Percentiles rank a stretch among this genome's conserved stretches.
These are phyloP conservation scores for Fraxinus ornus DNA, from an alignment of 305 asterid species.

Conservation along the genomic window DNA sequence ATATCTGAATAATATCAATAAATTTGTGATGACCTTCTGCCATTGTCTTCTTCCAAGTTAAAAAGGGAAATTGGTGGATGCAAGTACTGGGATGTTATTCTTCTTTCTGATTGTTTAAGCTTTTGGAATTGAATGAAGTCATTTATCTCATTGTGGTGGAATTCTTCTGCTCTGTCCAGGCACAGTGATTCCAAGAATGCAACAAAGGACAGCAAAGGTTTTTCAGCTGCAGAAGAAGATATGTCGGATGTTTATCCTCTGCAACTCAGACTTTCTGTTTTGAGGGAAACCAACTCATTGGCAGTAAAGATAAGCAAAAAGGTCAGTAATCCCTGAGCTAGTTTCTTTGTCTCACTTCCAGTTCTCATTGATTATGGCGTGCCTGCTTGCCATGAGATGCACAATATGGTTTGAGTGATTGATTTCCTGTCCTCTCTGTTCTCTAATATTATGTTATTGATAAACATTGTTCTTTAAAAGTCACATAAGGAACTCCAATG, in stretches of 20 bases:
- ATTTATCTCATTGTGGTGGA: slow-evolving; percentile 15
- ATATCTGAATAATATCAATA: slow-evolving; percentile 16
- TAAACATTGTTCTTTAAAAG: not conserved
- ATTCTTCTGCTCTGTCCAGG: slow-evolving; percentile 45
- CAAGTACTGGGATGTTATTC: slow-evolving; percentile 10
- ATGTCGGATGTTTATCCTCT: slow-evolving; percentile 92
- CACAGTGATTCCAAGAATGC: slow-evolving; percentile 72
- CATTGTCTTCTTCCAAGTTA: not conserved
- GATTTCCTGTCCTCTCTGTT: slow-evolving; percentile 5
- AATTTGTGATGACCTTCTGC: slow-evolving; percentile 13
- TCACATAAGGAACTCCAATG: not conserved
- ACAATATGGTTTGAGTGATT: not conserved
- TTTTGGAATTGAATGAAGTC: slow-evolving; percentile 19
- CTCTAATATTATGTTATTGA: not conserved
- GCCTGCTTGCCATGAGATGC: slow-evolving; percentile 16
- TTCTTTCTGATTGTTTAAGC: not conserved
- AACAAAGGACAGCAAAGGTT: slow-evolving; percentile 53
- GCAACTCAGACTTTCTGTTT: slow-evolving; percentile 78
- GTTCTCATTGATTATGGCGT: slow-evolving; percentile 4
- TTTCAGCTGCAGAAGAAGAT: slow-evolving; percentile 71
- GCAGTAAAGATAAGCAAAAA: slow-evolving; percentile 87
- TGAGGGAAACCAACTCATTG: slow-evolving; percentile 56
- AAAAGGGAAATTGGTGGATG: slow-evolving; percentile 19
- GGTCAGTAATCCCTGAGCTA: slow-evolving; percentile 40
- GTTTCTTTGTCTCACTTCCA: slow-evolving; percentile 20